Percentiles rank a stretch among this genome's conserved stretches.
phyloP scores from a whole-genome alignment of 139 green algal genomes.

The Asterochloris erici region DNA sequence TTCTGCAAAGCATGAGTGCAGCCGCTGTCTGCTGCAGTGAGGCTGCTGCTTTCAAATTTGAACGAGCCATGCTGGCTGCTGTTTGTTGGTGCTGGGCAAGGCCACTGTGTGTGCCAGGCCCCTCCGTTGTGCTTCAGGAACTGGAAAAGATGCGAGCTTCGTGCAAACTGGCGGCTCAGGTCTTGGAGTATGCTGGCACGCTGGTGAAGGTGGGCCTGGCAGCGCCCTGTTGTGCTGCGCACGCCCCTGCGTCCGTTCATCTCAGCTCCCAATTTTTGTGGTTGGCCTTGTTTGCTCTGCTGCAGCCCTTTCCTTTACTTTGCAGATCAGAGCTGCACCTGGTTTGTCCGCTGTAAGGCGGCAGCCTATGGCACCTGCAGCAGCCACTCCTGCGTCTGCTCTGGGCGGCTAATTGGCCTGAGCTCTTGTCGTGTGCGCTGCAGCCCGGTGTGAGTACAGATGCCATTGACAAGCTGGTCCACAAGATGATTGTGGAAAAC shows the following conservation, averaged over 20 bases:
- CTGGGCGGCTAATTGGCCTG: background rate
- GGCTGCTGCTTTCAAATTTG: background rate
- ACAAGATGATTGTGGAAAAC: constrained; percentile 78
- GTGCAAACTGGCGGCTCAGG: constrained; percentile 81
- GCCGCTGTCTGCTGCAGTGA: background rate
- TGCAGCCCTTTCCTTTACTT: background rate
- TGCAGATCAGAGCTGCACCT: background rate
- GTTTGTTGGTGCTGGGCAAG: background rate
- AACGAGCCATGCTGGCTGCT: background rate
- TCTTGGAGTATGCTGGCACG: constrained; percentile 71
- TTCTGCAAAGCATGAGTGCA: background rate
- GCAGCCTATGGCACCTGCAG: background rate
- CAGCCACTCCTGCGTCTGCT: background rate
- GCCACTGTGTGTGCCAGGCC: too few species aligned
- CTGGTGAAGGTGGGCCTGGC: constrained; percentile 52
- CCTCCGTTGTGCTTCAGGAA: constrained; percentile 34
- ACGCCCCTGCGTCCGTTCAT: background rate
- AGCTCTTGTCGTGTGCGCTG: background rate
- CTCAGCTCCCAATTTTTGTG: too few species aligned
- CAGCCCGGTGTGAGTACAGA: constrained; percentile 90
- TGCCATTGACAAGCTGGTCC: constrained; percentile 88
- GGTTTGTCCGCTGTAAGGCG: background rate
- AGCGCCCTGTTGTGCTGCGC: background rate
- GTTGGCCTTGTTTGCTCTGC: background rate
- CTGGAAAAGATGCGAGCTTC: constrained; percentile 80